These are phyloP conservation scores for Pseudocercospora pini-densiflorae DNA, from an alignment of 2,329 filamentous ascomycete genomes.

Conservation along the genomic window DNA sequence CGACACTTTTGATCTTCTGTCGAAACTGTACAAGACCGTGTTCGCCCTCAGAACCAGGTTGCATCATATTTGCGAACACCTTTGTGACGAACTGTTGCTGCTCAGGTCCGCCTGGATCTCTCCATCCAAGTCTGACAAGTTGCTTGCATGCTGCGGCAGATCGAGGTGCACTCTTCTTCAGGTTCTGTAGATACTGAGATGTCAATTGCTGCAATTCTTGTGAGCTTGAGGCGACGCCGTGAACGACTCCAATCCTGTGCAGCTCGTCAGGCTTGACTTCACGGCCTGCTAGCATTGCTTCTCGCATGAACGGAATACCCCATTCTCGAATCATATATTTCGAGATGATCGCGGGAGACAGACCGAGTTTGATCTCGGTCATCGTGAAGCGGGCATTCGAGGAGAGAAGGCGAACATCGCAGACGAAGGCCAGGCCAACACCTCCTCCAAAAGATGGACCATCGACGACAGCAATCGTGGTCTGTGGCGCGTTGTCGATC, in stretches of 20 bases:
- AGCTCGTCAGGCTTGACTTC: conserved; percentile 25
- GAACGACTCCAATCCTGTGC: conserved; percentile 20
- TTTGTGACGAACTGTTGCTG: conserved; percentile 23
- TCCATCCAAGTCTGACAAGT: conserved; percentile 24
- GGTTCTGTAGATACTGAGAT: conserved; percentile 15
- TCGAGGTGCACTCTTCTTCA: conserved; percentile 24
- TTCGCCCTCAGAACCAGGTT: conserved; percentile 24
- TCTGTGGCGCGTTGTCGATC: conserved; percentile 27
- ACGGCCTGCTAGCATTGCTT: conserved; percentile 26
- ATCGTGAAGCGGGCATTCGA: conserved; percentile 24
- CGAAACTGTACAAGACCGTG: conserved; percentile 26
- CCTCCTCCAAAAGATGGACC: conserved; percentile 27
- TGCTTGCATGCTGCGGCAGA: conserved; percentile 25
- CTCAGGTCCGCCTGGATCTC: conserved; percentile 18
- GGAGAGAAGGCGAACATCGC: conserved; percentile 27
- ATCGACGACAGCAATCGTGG: conserved; percentile 26
- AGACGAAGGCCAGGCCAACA: conserved; percentile 28
- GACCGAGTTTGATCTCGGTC: conserved; percentile 28
- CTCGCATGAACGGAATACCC: conserved; percentile 25
- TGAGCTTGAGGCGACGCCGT: conserved; percentile 15
- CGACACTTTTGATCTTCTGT: conserved; percentile 23
- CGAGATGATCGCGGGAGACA: conserved; percentile 30
- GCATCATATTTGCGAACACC: conserved; percentile 29
- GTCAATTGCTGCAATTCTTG: conserved; percentile 8
- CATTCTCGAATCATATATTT: conserved; percentile 28